These are phyloP conservation scores for Furcasterigmium furcatum DNA, from an alignment of 2,329 filamentous ascomycete species.

Conservation along the genomic window DNA sequence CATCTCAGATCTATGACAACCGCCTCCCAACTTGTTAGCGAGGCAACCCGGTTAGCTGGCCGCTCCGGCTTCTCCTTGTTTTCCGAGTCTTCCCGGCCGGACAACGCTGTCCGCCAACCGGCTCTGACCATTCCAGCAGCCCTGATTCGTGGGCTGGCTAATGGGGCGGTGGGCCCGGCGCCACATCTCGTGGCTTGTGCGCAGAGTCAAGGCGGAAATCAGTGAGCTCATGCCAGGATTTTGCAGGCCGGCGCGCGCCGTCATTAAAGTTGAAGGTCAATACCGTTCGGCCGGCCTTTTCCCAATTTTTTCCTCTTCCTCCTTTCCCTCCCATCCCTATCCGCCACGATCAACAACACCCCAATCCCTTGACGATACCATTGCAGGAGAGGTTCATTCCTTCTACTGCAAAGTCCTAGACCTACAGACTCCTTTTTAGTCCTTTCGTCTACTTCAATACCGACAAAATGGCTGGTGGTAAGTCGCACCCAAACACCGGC, in stretches of 20 bases:
- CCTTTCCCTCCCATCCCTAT: constrained; percentile 11
- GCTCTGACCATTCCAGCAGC: constrained; percentile 10
- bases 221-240: constrained; percentile 24
- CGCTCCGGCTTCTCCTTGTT: not conserved
- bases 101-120: constrained; percentile 3
- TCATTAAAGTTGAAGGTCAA: constrained; percentile 33
- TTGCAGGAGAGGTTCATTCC: constrained; percentile 11
- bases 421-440: constrained; percentile 10
- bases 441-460: constrained; percentile 8
- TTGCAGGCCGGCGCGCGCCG: constrained; percentile 29
- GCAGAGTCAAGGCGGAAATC: not conserved
- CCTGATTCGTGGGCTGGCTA: constrained; percentile 30
- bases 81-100: constrained; percentile 13
- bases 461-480: constrained; percentile 42
- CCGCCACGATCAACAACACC: not conserved
- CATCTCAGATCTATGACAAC: too few species aligned
- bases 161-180: constrained; percentile 13
- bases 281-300: constrained; percentile 17
- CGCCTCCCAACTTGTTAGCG: too few species aligned
- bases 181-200: constrained; percentile 28
- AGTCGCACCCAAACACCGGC: constrained; percentile 19
- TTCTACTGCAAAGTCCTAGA: constrained; percentile 19
- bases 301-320: constrained; percentile 18
- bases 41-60: too few species aligned
- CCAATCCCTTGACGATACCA: constrained; percentile 3